phyloP scores from a whole-genome alignment of 2,329 filamentous ascomycete species.

The Paecilomyces formosus region DNA sequence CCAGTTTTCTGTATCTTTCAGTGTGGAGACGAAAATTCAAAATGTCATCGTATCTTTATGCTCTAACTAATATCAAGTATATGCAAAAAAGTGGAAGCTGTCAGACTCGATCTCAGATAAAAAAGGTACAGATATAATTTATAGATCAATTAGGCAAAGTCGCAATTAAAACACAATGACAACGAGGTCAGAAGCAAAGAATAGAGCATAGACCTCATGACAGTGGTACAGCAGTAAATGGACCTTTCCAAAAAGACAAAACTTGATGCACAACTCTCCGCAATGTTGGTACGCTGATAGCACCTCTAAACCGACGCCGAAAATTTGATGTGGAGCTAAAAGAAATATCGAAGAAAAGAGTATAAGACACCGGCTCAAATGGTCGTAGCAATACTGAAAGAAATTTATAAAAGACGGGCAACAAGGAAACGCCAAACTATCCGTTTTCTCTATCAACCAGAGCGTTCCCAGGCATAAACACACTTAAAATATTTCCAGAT shows the following conservation, averaged over 20 bases:
- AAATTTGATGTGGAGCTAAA: neutral
- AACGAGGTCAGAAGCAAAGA: neutral
- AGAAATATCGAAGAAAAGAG: neutral
- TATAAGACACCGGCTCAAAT: neutral
- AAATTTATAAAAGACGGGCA: neutral
- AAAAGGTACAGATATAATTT: neutral
- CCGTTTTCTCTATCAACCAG: neutral
- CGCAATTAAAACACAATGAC: neutral
- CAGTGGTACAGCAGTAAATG: neutral
- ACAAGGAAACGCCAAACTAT: slow-evolving; percentile 1
- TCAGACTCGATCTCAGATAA: neutral
- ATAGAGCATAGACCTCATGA: neutral
- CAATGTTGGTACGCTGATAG: neutral
- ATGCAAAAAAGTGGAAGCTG: neutral
- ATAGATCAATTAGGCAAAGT: neutral
- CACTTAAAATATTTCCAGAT: slow-evolving; percentile 41
- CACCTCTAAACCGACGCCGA: neutral
- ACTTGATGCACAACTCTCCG: neutral
- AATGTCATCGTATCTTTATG: neutral
- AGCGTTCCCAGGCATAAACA: neutral
- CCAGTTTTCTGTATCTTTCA: neutral
- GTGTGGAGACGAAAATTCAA: no score
- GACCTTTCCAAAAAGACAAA: neutral
- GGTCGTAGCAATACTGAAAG: neutral
- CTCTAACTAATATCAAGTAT: neutral